A percentile compares a stretch with the other conserved stretches of the same genome.
phyloP scores from a whole-genome alignment of 345 rosid genomes.

The Psidium friedrichsthalianum region DNA sequence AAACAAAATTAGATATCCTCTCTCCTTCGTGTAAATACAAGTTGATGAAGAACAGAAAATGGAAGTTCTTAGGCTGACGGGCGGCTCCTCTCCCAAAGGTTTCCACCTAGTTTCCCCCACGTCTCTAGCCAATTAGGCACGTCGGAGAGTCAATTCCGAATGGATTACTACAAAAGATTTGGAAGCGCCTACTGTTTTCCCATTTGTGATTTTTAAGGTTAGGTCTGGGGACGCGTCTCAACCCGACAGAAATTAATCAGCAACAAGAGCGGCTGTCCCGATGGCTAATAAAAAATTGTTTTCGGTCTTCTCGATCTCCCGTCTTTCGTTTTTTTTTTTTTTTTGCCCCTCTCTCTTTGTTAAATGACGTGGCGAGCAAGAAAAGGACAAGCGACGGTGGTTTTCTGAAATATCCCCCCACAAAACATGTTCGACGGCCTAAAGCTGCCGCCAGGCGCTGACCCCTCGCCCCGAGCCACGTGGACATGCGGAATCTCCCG shows the following conservation, averaged over 20 bases:
- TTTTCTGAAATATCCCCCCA: background rate
- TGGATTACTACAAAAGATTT: background rate
- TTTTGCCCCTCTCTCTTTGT: too few relatives aligned
- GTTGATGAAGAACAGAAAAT: background rate
- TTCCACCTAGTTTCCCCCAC: background rate
- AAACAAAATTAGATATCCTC: background rate
- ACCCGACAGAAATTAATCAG: background rate
- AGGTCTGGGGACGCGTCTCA: background rate
- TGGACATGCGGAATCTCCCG: background rate
- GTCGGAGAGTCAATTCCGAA: background rate
- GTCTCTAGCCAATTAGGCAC: background rate
- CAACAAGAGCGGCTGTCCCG: background rate
- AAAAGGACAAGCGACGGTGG: background rate
- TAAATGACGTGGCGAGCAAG: background rate
- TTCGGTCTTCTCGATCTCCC: too few relatives aligned
- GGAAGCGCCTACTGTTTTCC: background rate
- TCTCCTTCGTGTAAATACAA: background rate
- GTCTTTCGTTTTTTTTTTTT: background rate
- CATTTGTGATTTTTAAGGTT: background rate
- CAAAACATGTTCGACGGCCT: background rate
- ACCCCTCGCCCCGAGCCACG: background rate
- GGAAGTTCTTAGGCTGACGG: too few relatives aligned
- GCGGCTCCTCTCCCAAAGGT: background rate
- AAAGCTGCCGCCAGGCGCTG: constrained; percentile 3
- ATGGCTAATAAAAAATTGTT: background rate